These are phyloP conservation scores for Tolypocladium ovalisporum DNA, from an alignment of 2,329 filamentous ascomycete species.

Conservation along the genomic window DNA sequence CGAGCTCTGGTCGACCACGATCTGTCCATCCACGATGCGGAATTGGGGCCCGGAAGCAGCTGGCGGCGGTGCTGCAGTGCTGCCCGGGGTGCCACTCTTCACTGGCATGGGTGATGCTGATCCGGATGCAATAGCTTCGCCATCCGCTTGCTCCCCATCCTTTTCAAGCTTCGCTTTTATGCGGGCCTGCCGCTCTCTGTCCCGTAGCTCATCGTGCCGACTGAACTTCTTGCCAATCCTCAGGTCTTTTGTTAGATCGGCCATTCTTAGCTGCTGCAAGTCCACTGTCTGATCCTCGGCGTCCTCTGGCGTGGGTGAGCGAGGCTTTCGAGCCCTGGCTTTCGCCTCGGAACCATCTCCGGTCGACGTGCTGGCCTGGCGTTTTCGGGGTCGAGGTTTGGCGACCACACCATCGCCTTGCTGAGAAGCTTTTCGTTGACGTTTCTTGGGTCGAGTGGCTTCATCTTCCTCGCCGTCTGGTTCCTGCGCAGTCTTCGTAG, in stretches of 20 bases:
- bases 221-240: conserved; percentile 66
- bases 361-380: conserved; percentile 13
- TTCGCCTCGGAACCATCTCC: conserved; percentile 10
- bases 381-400: conserved; percentile 14
- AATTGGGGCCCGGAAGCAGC: conserved; percentile 39
- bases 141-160: conserved; percentile 12
- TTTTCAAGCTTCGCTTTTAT: conserved; percentile 18
- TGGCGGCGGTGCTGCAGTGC: conserved; percentile 8
- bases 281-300: conserved; percentile 55
- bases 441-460: conserved; percentile 18
- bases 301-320: conserved; percentile 50
- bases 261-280: conserved; percentile 57
- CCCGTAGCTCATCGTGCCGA: conserved; percentile 60
- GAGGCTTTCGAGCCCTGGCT: conserved; percentile 22
- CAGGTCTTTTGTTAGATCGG: conserved; percentile 58
- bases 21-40: conserved; percentile 59
- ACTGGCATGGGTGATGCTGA: conserved; percentile 7
- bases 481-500: background rate
- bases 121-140: conserved; percentile 7
- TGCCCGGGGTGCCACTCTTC: conserved; percentile 5
- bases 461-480: conserved; percentile 7
- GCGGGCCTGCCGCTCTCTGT: conserved; percentile 45
- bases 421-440: conserved; percentile 18
- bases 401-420: conserved; percentile 8
- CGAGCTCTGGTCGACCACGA: conserved; percentile 59